Conservation (phyloP, 2,329 filamentous ascomycete genomes). For the Aspergillus eucalypticola region DNA sequence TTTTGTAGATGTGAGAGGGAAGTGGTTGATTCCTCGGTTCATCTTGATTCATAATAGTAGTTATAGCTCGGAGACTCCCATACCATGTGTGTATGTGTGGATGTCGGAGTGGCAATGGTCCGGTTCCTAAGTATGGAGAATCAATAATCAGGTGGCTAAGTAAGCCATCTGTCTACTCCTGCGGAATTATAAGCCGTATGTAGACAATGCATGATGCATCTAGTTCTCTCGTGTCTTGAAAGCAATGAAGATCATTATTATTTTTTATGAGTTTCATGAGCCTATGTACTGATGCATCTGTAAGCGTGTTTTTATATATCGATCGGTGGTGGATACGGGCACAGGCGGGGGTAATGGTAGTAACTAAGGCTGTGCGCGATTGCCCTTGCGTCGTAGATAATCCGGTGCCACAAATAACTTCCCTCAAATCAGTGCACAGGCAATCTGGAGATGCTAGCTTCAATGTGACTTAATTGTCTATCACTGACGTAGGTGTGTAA, state of each 20-base stretch:
- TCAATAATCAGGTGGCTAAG: too few relatives aligned
- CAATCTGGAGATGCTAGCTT: background rate
- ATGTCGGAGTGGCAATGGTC: too few relatives aligned
- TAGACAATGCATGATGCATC: background rate
- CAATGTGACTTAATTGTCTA: background rate
- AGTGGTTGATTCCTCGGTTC: too few relatives aligned
- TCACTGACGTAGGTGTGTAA: background rate
- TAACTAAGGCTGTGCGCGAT: background rate
- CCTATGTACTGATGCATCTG: background rate
- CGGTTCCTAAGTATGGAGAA: too few relatives aligned
- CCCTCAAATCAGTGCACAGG: background rate
- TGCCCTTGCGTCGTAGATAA: slow-evolving; percentile 7
- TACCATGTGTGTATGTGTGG: too few relatives aligned
- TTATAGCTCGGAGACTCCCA: too few relatives aligned
- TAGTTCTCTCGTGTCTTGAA: background rate
- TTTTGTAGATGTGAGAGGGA: too few relatives aligned
- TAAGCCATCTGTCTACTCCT: background rate
- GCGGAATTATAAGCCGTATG: background rate
- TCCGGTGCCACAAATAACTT: background rate
- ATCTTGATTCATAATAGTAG: too few relatives aligned
- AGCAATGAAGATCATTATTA: background rate
- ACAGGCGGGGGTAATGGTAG: background rate
- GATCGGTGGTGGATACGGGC: background rate
- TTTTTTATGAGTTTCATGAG: background rate
- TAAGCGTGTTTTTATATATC: background rate